Conservation (phyloP, 2,329 filamentous ascomycete species). For the Celoporthe dispersa region DNA sequence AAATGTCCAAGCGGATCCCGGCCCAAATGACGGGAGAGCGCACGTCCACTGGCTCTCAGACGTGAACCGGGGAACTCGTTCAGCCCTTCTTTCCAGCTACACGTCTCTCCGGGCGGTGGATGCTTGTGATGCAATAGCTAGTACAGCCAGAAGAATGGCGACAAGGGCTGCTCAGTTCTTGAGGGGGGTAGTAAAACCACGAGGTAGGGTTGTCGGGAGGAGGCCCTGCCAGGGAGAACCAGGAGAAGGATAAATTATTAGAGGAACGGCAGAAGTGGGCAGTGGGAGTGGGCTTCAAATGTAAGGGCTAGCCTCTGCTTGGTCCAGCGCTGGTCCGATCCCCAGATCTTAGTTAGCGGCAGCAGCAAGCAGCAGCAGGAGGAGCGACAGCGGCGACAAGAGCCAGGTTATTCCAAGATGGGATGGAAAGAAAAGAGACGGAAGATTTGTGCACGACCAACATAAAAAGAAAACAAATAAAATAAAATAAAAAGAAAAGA, state of each 20-base stretch:
- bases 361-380: neutral
- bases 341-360: constrained; percentile 2
- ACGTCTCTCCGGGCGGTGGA: neutral
- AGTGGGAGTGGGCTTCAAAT: neutral
- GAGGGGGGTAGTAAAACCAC: neutral
- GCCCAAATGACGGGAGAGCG: constrained; percentile 8
- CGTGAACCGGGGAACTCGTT: neutral
- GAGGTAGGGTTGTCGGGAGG: neutral
- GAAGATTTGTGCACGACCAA: neutral
- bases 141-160: neutral
- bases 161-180: neutral
- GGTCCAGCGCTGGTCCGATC: constrained; percentile 5
- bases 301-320: constrained; percentile 6
- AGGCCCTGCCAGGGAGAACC: neutral
- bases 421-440: neutral
- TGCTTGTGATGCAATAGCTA: neutral
- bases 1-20: constrained; percentile 9
- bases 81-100: neutral
- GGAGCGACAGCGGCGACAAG: neutral
- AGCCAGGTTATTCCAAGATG: neutral
- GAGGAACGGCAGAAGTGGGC: neutral
- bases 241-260: neutral
- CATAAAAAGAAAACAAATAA: neutral
- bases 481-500: too few species aligned
- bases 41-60: constrained; percentile 6